These are phyloP conservation scores for Microbotryum silenes-acaulis DNA, from an alignment of 1,284 basidiomycete species.

Conservation along the genomic window DNA sequence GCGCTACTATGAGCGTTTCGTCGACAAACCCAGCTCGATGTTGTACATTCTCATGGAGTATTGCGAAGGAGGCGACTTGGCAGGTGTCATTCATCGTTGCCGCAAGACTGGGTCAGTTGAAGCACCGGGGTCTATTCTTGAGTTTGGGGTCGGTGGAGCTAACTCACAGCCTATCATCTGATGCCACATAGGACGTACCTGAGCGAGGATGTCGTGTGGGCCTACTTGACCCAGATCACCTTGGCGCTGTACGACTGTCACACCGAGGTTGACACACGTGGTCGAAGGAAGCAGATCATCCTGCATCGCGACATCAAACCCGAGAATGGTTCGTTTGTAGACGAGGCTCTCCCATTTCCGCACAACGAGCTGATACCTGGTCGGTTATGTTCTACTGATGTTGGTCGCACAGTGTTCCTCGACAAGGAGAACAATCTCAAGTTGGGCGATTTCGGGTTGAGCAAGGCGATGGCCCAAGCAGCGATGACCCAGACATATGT, in stretches of 20 bases:
- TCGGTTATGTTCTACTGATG: too few relatives aligned
- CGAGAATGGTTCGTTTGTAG: slow-evolving; percentile 67
- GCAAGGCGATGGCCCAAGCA: slow-evolving; percentile 77
- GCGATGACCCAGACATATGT: slow-evolving; percentile 94
- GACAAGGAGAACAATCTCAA: slow-evolving; percentile 73
- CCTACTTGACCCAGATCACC: slow-evolving; percentile 85
- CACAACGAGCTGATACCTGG: too few relatives aligned
- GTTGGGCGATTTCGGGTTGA: slow-evolving; percentile 91
- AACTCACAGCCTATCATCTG: too few relatives aligned
- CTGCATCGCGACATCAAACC: slow-evolving; percentile 93
- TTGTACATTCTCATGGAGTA: slow-evolving; percentile 96
- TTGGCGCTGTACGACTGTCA: slow-evolving; percentile 90
- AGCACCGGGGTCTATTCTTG: neutral
- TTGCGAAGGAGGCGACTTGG: slow-evolving; percentile 89
- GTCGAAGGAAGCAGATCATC: slow-evolving; percentile 47
- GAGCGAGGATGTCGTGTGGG: slow-evolving; percentile 71
- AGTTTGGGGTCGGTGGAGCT: too few relatives aligned
- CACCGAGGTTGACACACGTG: slow-evolving; percentile 35
- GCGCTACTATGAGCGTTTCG: slow-evolving; percentile 80
- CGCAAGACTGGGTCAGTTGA: slow-evolving; percentile 47
- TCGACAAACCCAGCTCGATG: slow-evolving; percentile 81
- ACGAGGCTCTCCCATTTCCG: too few relatives aligned
- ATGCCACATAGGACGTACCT: neutral
- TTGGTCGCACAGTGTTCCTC: slow-evolving; percentile 59
- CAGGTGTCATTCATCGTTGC: slow-evolving; percentile 70